phyloP scores from a whole-genome alignment of 2,329 filamentous ascomycete genomes.

The Diaporthe aspalathi region DNA sequence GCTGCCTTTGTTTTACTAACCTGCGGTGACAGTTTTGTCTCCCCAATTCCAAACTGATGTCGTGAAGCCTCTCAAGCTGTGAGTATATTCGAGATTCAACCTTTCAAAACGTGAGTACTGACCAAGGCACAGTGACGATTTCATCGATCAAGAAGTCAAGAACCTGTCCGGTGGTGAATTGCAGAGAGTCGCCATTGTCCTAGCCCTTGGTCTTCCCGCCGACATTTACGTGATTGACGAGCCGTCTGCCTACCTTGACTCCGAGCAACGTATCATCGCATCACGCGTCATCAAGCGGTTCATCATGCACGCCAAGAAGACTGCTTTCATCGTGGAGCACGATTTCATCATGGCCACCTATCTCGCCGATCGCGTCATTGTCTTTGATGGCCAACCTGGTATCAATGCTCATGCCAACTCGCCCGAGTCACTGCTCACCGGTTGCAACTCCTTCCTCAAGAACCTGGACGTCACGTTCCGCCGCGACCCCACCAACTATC shows the following conservation, averaged over 20 bases:
- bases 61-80: slow-evolving; percentile 96
- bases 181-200: slow-evolving; percentile 97
- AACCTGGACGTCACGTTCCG: slow-evolving; percentile 98
- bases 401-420: slow-evolving; percentile 87
- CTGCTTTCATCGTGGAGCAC: slow-evolving; percentile 98
- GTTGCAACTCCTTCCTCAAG: slow-evolving; percentile 97
- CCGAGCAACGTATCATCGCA: slow-evolving; percentile 98
- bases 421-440: slow-evolving; percentile 91
- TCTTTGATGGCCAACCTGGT: slow-evolving; percentile 95
- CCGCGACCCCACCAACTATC: slow-evolving; percentile 94
- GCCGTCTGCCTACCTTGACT: slow-evolving; percentile 96
- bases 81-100: neutral
- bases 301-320: slow-evolving; percentile 99
- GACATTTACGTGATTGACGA: slow-evolving; percentile 99
- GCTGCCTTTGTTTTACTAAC: slow-evolving; percentile 11
- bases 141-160: slow-evolving; percentile 99
- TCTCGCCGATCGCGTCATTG: slow-evolving; percentile 86
- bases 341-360: slow-evolving; percentile 96
- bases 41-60: slow-evolving; percentile 99
- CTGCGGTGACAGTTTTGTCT: slow-evolving; percentile 70
- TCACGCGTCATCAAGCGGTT: slow-evolving; percentile 98
- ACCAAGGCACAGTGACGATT: slow-evolving; percentile 72
- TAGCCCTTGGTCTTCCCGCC: slow-evolving; percentile 93
- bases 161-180: slow-evolving; percentile 99
- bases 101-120: neutral